phyloP scores from a whole-genome alignment of 1,284 basidiomycete species.

The Pseudozyma sp. region DNA sequence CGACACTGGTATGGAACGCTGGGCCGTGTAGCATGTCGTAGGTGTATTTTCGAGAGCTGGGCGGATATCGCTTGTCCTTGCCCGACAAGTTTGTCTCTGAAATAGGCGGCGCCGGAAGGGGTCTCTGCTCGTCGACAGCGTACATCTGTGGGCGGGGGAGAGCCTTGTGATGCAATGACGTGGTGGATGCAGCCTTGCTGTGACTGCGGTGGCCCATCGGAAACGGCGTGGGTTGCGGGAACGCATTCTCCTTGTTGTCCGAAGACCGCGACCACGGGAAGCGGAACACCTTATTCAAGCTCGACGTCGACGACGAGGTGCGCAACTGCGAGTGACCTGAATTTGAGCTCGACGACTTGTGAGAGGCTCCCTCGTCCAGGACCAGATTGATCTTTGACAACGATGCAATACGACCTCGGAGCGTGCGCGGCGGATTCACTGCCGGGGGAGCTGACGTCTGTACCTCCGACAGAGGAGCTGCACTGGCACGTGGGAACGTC shows the following conservation, averaged over 20 bases:
- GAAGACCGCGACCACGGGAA: conserved; percentile 34
- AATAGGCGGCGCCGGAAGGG: conserved; percentile 15
- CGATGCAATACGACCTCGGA: conserved; percentile 28
- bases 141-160: conserved; percentile 15
- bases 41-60: conserved; percentile 37
- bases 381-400: conserved; percentile 17
- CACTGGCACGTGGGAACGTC: not conserved
- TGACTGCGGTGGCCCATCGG: conserved; percentile 14
- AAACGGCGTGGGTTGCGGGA: conserved; percentile 26
- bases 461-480: not conserved
- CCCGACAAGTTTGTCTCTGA: conserved; percentile 9
- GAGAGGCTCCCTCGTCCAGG: conserved; percentile 1
- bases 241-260: conserved; percentile 20
- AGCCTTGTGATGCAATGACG: conserved; percentile 12
- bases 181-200: conserved; percentile 6
- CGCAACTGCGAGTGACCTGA: conserved; percentile 19
- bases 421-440: conserved; percentile 7
- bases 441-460: not conserved
- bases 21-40: conserved; percentile 32
- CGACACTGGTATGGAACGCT: conserved; percentile 23
- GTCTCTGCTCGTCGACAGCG: conserved; percentile 9
- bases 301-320: conserved; percentile 31
- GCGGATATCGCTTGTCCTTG: conserved; percentile 40
- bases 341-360: not conserved
- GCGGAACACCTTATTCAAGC: conserved; percentile 42